Evolutionary conservation across 306 rosid genomes (phyloP).

Genomic region (Vicia villosa): DNA sequence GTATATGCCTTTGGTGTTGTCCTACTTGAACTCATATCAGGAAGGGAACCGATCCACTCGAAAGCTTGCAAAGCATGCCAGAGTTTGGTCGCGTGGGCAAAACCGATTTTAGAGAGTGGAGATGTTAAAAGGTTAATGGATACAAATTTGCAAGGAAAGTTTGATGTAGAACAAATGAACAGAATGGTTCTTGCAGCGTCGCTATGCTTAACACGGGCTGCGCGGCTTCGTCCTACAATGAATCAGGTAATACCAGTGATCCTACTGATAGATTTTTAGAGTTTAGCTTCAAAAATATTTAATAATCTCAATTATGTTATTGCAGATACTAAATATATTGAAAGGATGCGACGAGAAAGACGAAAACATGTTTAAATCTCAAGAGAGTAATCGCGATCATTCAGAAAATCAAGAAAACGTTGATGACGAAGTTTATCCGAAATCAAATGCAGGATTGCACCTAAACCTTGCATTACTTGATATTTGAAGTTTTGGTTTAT

Average conservation of each 20-base stretch:
- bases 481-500: constrained; percentile 1
- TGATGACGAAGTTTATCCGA: constrained; percentile 93
- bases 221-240: constrained; percentile 78
- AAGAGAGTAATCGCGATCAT: constrained; percentile 19
- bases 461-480: constrained; percentile 77
- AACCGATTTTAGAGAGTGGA: constrained; percentile 70
- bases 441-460: constrained; percentile 67
- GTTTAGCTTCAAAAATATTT: background rate
- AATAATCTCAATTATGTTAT: background rate
- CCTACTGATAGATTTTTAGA: too few species aligned
- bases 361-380: constrained; percentile 32
- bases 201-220: constrained; percentile 65
- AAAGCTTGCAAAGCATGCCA: constrained; percentile 57
- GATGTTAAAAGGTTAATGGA: constrained; percentile 58
- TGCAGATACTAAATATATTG: constrained; percentile 69
- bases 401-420: constrained; percentile 55
- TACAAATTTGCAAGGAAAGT: constrained; percentile 62
- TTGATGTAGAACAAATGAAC: constrained; percentile 57
- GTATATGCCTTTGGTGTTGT: constrained; percentile 93
- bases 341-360: constrained; percentile 54
- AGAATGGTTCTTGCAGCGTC: constrained; percentile 75
- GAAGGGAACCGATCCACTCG: constrained; percentile 65
- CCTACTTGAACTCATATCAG: constrained; percentile 85
- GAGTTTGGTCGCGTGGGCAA: constrained; percentile 73
- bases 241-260: constrained; percentile 52